Evolutionary conservation across 202 grass and related monocot genomes (phyloP), one percentile per base, ranked within the genome.

Genomic region (Alloteropsis angusta): DNA sequence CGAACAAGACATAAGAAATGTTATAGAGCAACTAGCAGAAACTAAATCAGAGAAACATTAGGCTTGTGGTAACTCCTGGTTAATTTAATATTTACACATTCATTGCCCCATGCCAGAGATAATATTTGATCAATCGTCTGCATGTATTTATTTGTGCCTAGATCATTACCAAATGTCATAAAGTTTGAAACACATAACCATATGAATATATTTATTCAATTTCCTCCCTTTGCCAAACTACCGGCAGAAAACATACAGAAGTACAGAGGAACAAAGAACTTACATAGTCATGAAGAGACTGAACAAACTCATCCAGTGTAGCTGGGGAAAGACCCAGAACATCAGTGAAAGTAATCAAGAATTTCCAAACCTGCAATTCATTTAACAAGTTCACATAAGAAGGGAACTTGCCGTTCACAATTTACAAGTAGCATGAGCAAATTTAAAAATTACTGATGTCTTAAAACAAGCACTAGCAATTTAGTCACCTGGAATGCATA

Each of bases 221-320:
- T 44, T 71, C 39, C 34, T 75, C 30, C 15, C 6, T 23, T 60
- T 84, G n/a, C n/a, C n/a, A n/a, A n/a, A n/a, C n/a, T n/a, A n/a
- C n/a, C n/a, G n/a, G n/a, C n/a, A n/a, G n/a, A n/a, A n/a, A n/a
- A n/a, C n/a, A n/a, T n/a, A n/a, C n/a, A n/a, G n/a, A n/a, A n/a
- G n/a, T n/a, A n/a, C n/a, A n/a, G n/a, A n/a, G n/a, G n/a, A n/a
- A n/a, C 44, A 72, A n/a, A 82, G 43, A 72, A 82, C 87, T 94
- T 82, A 98, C 96, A 93, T 87, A 98, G 93, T 98, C 96, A 89
- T 95, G 96, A 83, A 98, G 92, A 88, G 92, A 85, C 82, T 98
- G 96, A 50, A 95, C 58, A 9, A 98, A 95, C 84, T 98, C 96
- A n/a, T 98, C 96, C 60, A 98, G 84, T 60, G 88, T 98, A 19